Evolutionary conservation across 2,329 filamentous ascomycete genomes (phyloP).

Genomic region (Cladorrhinum sp.): DNA sequence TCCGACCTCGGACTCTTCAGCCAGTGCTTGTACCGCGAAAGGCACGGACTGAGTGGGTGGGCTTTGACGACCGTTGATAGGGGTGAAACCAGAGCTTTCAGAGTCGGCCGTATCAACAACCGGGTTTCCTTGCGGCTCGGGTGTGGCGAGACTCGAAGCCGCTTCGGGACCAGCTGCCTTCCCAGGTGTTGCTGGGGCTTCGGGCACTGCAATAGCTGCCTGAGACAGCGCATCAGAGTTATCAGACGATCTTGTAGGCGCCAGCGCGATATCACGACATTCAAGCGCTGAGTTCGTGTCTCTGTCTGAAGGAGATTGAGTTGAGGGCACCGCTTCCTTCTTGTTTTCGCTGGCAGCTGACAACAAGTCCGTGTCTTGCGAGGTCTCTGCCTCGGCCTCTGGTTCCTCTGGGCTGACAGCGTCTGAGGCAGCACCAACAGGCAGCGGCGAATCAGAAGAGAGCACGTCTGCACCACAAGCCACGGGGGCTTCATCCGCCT

Average conservation of each 20-base stretch:
- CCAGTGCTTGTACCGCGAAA: constrained; percentile 1
- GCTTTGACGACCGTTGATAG: constrained; percentile 25
- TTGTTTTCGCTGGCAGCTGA: background rate
- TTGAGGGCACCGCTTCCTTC: background rate
- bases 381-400: background rate
- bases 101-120: background rate
- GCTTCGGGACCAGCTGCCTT: background rate
- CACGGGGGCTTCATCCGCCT: background rate
- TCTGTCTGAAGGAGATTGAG: background rate
- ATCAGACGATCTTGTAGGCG: background rate
- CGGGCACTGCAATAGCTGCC: background rate
- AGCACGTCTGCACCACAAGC: background rate
- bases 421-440: background rate
- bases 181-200: background rate
- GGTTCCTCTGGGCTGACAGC: background rate
- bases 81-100: constrained; percentile 25
- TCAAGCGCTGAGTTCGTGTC: background rate
- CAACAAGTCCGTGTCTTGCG: background rate
- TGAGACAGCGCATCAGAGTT: background rate
- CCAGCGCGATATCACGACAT: background rate
- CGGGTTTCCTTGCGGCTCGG: background rate
- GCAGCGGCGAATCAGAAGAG: constrained; percentile 12
- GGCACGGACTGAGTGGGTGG: constrained; percentile 11
- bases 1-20: background rate
- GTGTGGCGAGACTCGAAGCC: background rate